Conservation (phyloP, 2,329 filamentous ascomycete species). For the Berkeleyomyces rouxiae region DNA sequence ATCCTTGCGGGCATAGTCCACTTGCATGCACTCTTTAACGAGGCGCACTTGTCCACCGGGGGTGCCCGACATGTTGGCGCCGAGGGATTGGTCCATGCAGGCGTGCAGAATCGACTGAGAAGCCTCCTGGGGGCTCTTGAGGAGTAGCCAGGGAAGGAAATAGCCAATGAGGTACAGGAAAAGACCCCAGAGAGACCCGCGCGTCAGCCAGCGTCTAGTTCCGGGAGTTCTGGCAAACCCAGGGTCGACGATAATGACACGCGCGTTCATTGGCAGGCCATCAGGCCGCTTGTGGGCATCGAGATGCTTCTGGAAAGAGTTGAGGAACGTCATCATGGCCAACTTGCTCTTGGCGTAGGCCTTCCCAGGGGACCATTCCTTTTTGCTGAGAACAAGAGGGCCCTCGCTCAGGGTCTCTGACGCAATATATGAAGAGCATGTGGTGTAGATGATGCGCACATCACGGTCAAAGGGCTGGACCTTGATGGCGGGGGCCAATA, state of each 20-base stretch:
- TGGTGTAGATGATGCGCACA: conserved; percentile 71
- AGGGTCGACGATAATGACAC: conserved; percentile 76
- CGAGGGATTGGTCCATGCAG: conserved; percentile 59
- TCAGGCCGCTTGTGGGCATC: conserved; percentile 73
- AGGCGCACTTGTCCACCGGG: conserved; percentile 46
- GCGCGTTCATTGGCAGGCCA: conserved; percentile 61
- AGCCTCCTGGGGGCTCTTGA: conserved; percentile 71
- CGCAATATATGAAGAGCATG: conserved; percentile 75
- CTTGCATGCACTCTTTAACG: conserved; percentile 76
- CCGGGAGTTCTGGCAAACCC: conserved; percentile 74
- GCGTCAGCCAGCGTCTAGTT: conserved; percentile 70
- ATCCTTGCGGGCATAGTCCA: conserved; percentile 55
- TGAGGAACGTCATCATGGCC: conserved; percentile 75
- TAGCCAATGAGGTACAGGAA: conserved; percentile 62
- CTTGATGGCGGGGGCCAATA: conserved; percentile 75
- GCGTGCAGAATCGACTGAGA: conserved; percentile 78
- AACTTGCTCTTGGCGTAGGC: conserved; percentile 54
- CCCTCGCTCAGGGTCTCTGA: conserved; percentile 48
- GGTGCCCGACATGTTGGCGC: conserved; percentile 26
- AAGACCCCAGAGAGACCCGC: conserved; percentile 69
- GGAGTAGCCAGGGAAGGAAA: conserved; percentile 66
- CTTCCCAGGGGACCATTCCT: conserved; percentile 36
- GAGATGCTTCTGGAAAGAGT: conserved; percentile 84
- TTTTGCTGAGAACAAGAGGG: conserved; percentile 24
- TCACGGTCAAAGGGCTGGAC: conserved; percentile 89